phyloP scores from a whole-genome alignment of 768 basidiomycete species.

The Auricularia heimuer region DNA sequence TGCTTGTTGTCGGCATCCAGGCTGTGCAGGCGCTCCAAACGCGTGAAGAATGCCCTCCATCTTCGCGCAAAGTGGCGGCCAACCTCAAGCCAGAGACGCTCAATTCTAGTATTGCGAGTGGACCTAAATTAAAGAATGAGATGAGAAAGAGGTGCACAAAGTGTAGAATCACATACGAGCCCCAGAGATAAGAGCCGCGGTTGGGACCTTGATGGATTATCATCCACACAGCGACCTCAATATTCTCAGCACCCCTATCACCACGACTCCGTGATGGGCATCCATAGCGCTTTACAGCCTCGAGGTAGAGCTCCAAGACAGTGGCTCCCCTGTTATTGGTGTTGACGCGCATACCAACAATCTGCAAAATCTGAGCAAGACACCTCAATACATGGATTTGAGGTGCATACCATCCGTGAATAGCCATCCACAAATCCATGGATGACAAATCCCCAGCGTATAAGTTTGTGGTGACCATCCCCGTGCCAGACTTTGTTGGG shows the following conservation, averaged over 20 bases:
- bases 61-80: conserved; percentile 11
- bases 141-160: neutral
- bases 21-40: conserved; percentile 8
- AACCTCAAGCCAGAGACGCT: conserved; percentile 12
- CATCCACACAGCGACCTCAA: neutral
- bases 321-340: neutral
- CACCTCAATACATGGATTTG: neutral
- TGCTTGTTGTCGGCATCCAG: conserved; percentile 7
- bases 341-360: neutral
- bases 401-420: conserved; percentile 2
- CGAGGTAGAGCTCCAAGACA: neutral
- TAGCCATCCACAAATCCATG: conserved; percentile 10
- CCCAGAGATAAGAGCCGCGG: neutral
- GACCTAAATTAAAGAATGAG: conserved; percentile 5
- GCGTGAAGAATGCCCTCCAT: conserved; percentile 11
- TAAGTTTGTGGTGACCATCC: conserved; percentile 9
- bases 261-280: neutral
- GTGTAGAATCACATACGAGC: neutral
- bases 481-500: conserved; percentile 11
- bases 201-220: neutral
- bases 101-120: conserved; percentile 12
- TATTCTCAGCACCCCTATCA: neutral
- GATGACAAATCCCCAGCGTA: conserved; percentile 8
- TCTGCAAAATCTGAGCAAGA: neutral
- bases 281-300: neutral